These are phyloP conservation scores for Coniella lustricola DNA, from an alignment of 2,329 filamentous ascomycete species.

Conservation along the genomic window DNA sequence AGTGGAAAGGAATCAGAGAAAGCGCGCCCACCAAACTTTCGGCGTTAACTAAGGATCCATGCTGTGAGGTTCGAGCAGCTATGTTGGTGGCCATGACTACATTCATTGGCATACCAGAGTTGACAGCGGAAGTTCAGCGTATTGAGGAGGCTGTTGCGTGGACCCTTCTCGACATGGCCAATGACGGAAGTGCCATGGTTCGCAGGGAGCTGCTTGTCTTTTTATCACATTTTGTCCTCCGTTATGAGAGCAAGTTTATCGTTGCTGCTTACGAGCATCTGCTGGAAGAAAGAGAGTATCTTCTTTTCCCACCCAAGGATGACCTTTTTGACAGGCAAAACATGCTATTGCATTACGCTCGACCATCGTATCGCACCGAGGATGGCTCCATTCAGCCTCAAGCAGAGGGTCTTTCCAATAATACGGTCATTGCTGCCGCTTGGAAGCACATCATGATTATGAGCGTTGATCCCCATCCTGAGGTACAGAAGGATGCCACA, in stretches of 20 bases:
- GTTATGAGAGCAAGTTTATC: slow-evolving; percentile 87
- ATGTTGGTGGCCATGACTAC: slow-evolving; percentile 91
- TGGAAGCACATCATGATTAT: slow-evolving; percentile 92
- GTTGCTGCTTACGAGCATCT: slow-evolving; percentile 90
- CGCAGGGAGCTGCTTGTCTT: slow-evolving; percentile 90
- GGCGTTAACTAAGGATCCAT: slow-evolving; percentile 73
- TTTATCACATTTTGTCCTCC: slow-evolving; percentile 81
- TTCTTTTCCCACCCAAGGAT: slow-evolving; percentile 47
- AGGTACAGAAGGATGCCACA: slow-evolving; percentile 79
- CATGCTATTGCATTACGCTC: slow-evolving; percentile 54
- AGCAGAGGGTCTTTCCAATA: slow-evolving; percentile 62
- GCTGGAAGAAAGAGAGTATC: slow-evolving; percentile 69
- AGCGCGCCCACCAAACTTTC: slow-evolving; percentile 77
- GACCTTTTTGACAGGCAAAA: slow-evolving; percentile 52
- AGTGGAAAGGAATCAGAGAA: slow-evolving; percentile 90
- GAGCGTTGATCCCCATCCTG: slow-evolving; percentile 89
- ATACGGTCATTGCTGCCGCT: slow-evolving; percentile 85
- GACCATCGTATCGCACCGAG: slow-evolving; percentile 46
- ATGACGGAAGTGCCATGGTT: slow-evolving; percentile 90
- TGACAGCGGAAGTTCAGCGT: slow-evolving; percentile 83
- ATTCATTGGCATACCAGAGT: slow-evolving; percentile 86
- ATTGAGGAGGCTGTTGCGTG: slow-evolving; percentile 88
- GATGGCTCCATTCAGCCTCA: slow-evolving; percentile 52
- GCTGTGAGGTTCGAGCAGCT: slow-evolving; percentile 86
- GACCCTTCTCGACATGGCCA: slow-evolving; percentile 83